Conservation (phyloP, 306 rosid species). For the Castanospermum australe region DNA sequence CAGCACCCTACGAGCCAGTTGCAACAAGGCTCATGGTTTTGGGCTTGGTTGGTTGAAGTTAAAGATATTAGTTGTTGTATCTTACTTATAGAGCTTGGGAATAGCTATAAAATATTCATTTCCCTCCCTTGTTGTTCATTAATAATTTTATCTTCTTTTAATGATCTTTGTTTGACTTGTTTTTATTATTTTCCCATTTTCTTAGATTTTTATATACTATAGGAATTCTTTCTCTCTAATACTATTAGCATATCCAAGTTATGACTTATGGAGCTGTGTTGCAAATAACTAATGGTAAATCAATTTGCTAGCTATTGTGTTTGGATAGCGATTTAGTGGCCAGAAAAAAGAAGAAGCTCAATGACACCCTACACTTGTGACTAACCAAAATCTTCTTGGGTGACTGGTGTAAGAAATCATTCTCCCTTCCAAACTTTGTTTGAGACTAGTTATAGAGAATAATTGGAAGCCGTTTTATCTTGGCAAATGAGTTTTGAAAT, state of each 20-base stretch:
- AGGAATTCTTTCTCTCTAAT: neutral
- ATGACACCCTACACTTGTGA: too few relatives aligned
- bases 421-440: too few relatives aligned
- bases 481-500: too few relatives aligned
- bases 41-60: constrained; percentile 47
- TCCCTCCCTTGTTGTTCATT: neutral
- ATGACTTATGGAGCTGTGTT: constrained; percentile 38
- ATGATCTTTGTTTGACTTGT: neutral
- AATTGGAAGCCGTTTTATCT: too few relatives aligned
- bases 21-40: constrained; percentile 41
- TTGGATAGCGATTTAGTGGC: too few relatives aligned
- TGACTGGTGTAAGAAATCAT: too few relatives aligned
- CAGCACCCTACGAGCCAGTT: too few relatives aligned
- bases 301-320: too few relatives aligned
- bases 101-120: neutral
- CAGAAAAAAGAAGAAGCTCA: too few relatives aligned
- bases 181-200: neutral
- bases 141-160: neutral
- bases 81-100: constrained; percentile 37
- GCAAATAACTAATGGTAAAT: constrained; percentile 15
- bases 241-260: neutral
- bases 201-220: too few relatives aligned
- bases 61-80: constrained; percentile 42
- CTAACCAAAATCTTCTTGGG: too few relatives aligned
- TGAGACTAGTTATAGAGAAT: too few relatives aligned